Evolutionary conservation across 2,329 filamentous ascomycete species (phyloP).

Genomic region (Pseudogymnoascus sp.): DNA sequence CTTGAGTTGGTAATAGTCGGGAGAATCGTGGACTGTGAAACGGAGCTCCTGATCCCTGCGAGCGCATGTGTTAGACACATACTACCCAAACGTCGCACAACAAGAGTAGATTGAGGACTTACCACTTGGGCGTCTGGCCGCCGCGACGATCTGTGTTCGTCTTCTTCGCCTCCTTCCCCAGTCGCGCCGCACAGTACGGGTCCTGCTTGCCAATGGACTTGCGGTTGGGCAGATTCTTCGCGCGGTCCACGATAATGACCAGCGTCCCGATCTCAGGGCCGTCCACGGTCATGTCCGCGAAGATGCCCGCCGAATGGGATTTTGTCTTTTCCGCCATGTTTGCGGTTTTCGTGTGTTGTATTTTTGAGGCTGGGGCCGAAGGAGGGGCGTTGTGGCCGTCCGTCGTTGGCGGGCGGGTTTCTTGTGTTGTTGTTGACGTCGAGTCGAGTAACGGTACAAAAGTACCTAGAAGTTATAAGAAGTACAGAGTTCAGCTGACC

Average conservation of each 20-base stretch:
- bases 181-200: slow-evolving; percentile 85
- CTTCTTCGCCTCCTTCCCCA: slow-evolving; percentile 97
- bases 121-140: slow-evolving; percentile 95
- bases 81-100: not conserved
- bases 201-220: slow-evolving; percentile 99
- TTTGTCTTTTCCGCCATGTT: slow-evolving; percentile 47
- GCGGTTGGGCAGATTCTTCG: slow-evolving; percentile 92
- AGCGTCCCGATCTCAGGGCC: slow-evolving; percentile 90
- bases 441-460: not conserved
- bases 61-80: slow-evolving; percentile 15
- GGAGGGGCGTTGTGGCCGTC: not conserved
- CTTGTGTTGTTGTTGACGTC: not conserved
- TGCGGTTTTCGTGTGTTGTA: not conserved
- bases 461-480: not conserved
- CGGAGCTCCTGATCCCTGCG: slow-evolving; percentile 92
- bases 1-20: slow-evolving; percentile 93
- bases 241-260: slow-evolving; percentile 84
- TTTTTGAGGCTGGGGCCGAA: not conserved
- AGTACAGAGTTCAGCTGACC: not conserved
- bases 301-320: slow-evolving; percentile 81
- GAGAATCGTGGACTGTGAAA: slow-evolving; percentile 91
- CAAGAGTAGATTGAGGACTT: slow-evolving; percentile 30
- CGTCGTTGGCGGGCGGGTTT: not conserved
- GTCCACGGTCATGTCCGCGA: slow-evolving; percentile 86
- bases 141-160: slow-evolving; percentile 89